A percentile compares a stretch with the other conserved stretches of the same genome.
Evolutionary conservation across 169 alveolate genomes (phyloP).

Genomic region (Eimeria zaria): DNA sequence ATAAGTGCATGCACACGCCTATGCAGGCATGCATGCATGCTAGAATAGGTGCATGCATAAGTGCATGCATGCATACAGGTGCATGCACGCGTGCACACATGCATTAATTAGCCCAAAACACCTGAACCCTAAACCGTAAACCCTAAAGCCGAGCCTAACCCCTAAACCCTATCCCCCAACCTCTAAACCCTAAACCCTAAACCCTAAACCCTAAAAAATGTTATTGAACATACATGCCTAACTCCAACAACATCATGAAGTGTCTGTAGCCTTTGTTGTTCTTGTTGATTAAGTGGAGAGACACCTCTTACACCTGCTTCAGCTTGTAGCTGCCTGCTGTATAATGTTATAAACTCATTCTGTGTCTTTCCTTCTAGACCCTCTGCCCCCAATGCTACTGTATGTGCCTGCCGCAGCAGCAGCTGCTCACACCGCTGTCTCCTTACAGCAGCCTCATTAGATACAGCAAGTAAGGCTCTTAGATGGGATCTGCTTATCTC

Average conservation of each 20-base stretch:
- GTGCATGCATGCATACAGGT: background rate
- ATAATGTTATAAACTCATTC: conserved; percentile 90
- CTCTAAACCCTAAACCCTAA: conserved; percentile 13
- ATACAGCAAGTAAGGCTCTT: conserved; percentile 88
- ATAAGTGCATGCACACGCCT: background rate
- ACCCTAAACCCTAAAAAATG: background rate
- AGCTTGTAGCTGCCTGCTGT: conserved; percentile 87
- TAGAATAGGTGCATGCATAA: too few species aligned
- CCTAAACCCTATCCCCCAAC: conserved; percentile 13
- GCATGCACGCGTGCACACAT: too few species aligned
- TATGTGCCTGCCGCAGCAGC: conserved; percentile 89
- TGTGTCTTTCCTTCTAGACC: conserved; percentile 90
- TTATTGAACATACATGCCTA: conserved; percentile 85
- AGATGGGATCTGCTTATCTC: conserved; percentile 89
- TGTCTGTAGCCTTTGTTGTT: conserved; percentile 87
- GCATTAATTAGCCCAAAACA: background rate
- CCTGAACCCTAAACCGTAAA: too few species aligned
- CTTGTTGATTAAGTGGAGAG: conserved; percentile 67
- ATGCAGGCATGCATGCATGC: background rate
- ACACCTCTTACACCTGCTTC: conserved; percentile 47
- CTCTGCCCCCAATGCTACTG: conserved; percentile 91
- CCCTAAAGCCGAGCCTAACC: background rate
- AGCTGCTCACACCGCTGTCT: conserved; percentile 88
- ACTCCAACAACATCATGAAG: conserved; percentile 92
- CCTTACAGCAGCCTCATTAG: conserved; percentile 88